Percentiles rank a stretch among this genome's conserved stretches.
Conservation (phyloP, 768 basidiomycete species). For the Russula brevipes region DNA sequence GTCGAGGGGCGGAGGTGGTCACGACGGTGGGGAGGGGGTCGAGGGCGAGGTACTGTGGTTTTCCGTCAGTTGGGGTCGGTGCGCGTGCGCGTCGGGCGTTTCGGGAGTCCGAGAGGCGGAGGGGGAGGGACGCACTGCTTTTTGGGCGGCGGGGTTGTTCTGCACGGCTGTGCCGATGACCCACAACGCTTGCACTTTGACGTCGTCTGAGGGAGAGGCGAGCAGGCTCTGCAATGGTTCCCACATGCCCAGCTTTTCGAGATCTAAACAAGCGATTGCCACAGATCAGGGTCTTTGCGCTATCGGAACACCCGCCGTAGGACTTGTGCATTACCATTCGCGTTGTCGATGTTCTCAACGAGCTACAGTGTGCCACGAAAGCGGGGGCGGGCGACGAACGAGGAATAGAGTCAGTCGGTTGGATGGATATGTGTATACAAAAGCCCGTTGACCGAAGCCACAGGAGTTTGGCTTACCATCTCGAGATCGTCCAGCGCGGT, state of each 20-base stretch:
- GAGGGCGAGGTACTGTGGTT: conserved; percentile 52
- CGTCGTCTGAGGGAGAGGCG: conserved; percentile 49
- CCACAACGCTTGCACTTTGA: conserved; percentile 73
- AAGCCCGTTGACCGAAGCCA: no score
- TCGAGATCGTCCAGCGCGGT: conserved; percentile 79
- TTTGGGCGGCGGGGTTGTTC: conserved; percentile 83
- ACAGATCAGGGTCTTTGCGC: no score
- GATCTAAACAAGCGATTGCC: conserved; percentile 42
- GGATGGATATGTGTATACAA: no score
- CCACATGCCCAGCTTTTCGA: conserved; percentile 76
- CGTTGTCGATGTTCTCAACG: conserved; percentile 86
- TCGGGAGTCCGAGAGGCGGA: neutral
- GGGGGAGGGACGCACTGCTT: conserved; percentile 45
- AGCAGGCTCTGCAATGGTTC: conserved; percentile 64
- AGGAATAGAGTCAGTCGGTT: neutral
- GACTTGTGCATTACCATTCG: conserved; percentile 54
- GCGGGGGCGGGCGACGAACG: no score
- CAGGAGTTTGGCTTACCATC: conserved; percentile 50
- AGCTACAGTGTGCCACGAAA: conserved; percentile 42
- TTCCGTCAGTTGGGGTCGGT: neutral
- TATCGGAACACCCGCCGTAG: neutral
- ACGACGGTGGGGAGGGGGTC: conserved; percentile 64
- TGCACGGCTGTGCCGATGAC: conserved; percentile 85
- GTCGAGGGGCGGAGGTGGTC: conserved; percentile 50
- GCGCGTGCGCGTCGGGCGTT: neutral